Base-by-base conservation (phyloP, 257 asterid species). In the Nemophila menziesii region DNA sequence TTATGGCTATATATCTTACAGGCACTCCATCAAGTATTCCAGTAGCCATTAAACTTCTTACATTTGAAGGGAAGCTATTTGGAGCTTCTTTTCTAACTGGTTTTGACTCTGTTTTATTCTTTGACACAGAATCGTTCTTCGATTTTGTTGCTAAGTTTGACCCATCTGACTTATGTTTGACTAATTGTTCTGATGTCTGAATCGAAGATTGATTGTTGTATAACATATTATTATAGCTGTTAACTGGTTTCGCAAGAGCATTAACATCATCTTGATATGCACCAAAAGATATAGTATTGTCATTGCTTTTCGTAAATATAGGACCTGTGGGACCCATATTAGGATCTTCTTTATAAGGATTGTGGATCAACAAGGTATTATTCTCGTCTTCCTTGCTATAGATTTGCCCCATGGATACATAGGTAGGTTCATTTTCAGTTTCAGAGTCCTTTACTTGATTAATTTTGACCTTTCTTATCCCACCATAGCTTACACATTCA, bases 1-100 rank as follows among this genome's bases (percentile, higher is more conserved):
- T 64, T 20, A 70, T 78, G 11, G 96, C 66, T 22, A 84, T 66
- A 39, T 89, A 89, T 74, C 71, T 67, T 43, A 89, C 93, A 29
- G 92, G 94, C 56, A 84, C 93, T 19, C 92, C 96, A 49, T 89
- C 96, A 47, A 84, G 92, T 62, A 89, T 84, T 44, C 98, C 94
- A 15, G 98, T 89, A 23, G 96, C 75, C 45, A 84, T 70, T 75
- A 89, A 76, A 65, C 96, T 84, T 65, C 95, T 78, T 40, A 89
- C 98, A 58, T 80, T 89, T 50, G 95, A 76, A 1, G 98, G 98
- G 62, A 89, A 84, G 60, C 94, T 80, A 63, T 89, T 80, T 27
- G 94, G 93, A 39, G 94, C 95, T 63, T 79, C 98, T 71, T 76
- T 89, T 63, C 66, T 71, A 33, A 78, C 56, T 43, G 87, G 59